Evolutionary conservation across 257 asterid genomes (phyloP).

Genomic region (Coffea eugenioides): DNA sequence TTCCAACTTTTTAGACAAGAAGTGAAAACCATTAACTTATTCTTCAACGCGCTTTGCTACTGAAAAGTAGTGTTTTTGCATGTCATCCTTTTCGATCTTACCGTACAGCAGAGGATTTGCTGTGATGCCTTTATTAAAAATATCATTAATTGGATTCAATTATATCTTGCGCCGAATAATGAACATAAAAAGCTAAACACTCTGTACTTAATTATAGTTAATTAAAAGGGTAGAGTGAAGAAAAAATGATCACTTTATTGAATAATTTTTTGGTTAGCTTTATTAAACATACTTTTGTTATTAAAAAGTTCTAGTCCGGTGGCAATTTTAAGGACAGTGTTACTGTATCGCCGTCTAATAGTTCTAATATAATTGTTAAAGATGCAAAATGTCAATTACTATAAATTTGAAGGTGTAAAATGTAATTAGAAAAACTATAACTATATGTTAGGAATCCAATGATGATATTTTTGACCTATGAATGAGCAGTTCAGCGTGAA

Average conservation of each 20-base stretch:
- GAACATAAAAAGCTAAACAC: background rate
- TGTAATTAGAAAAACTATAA: background rate
- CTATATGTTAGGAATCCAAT: background rate
- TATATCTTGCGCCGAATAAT: background rate
- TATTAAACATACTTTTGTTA: too few relatives aligned
- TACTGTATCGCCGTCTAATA: background rate
- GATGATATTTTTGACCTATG: background rate
- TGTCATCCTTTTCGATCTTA: conserved; percentile 16
- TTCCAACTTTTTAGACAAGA: background rate
- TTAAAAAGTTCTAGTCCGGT: background rate
- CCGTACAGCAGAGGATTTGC: conserved; percentile 30
- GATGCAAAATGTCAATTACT: background rate
- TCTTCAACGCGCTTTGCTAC: background rate
- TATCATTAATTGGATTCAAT: background rate
- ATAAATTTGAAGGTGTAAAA: background rate
- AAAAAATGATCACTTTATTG: too few relatives aligned
- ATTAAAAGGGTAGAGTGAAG: too few relatives aligned
- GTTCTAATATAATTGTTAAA: background rate
- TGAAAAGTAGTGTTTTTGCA: background rate
- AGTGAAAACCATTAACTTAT: conserved; percentile 2
- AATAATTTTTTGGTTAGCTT: too few relatives aligned
- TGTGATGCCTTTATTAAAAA: background rate
- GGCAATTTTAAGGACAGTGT: background rate
- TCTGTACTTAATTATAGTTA: background rate
- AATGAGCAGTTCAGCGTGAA: too few relatives aligned